Evolutionary conservation across 768 basidiomycete genomes (phyloP), one percentile per base, ranked within the genome.

Genomic region (Rubroboletus pulcherrimus): DNA sequence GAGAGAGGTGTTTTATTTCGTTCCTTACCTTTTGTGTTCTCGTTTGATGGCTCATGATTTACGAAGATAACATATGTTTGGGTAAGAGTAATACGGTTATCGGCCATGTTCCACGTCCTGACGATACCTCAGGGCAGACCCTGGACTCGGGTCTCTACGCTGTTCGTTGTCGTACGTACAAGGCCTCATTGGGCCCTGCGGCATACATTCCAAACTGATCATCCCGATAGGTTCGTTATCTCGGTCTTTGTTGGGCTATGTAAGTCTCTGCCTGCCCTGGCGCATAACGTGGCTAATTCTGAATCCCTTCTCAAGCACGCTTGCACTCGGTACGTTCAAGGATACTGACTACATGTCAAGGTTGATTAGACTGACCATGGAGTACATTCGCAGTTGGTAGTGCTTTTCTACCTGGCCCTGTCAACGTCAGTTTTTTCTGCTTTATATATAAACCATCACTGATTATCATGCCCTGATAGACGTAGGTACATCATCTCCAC

Each of bases 121-220:
- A 60, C 24, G 8, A 6, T n/a, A 14, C 5, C 19, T 21, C 17
- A 61, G 60, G 24, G 51, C 19, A 52, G 44, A 40, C 35, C 33
- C 9, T 62, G 60, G 60, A 62, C 60, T 12, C 40, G 35, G 51
- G 54, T 66, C 11, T 66, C 63, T 5, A 37, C 44, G 1, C 1
- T 66, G 0, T 64, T 66, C 33, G 8, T 63, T 11, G 1, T 66
- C 1, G 63, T 64, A 26, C 9, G 63, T 53, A n/a, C 24, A 5
- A n/a, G 1, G 3, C 4, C 15, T 37, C 21, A 9, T n/a, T n/a
- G 2, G 11, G 10, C 2, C 21, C 17, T 10, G 7, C 1, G 12
- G 26, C 29, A 39, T n/a, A 14, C 9, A 12, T 42, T 35, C 6
- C 6, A 24, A 49, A 31, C 38, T 46, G 10, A 44, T 3, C 5